phyloP scores from a whole-genome alignment of 352 stramenopile genomes.

The Phytopythium litorale region DNA sequence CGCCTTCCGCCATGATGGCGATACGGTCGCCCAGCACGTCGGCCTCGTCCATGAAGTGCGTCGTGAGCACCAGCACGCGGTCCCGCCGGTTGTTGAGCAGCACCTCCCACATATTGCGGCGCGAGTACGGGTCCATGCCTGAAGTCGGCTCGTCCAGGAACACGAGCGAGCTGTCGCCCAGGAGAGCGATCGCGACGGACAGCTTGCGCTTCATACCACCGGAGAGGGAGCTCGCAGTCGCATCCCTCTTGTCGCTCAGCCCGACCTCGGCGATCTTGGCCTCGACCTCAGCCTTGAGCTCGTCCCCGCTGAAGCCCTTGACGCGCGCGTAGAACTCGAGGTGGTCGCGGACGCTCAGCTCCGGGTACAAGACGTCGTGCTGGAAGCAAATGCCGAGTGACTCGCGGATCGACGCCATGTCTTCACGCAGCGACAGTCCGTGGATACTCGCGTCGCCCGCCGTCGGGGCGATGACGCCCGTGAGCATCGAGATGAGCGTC shows the following conservation, averaged over 20 bases:
- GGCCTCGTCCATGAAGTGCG: conserved; percentile 95
- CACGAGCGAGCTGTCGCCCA: conserved; percentile 81
- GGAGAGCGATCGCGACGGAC: conserved; percentile 85
- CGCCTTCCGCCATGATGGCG: conserved; percentile 78
- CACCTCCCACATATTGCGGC: conserved; percentile 89
- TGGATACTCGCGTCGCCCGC: conserved; percentile 62
- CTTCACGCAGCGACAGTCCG: conserved; percentile 59
- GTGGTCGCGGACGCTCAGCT: conserved; percentile 77
- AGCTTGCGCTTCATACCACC: conserved; percentile 92
- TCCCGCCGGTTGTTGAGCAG: conserved; percentile 45
- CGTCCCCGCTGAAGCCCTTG: conserved; percentile 46
- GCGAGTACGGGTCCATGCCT: conserved; percentile 95
- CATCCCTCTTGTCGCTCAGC: conserved; percentile 48
- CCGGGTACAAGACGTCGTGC: conserved; percentile 73
- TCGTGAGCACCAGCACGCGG: conserved; percentile 84
- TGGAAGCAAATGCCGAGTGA: conserved; percentile 81
- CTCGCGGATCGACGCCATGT: conserved; percentile 74
- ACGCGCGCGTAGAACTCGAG: conserved; percentile 63
- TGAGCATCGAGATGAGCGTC: conserved; percentile 91
- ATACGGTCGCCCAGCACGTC: conserved; percentile 83
- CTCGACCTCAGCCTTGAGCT: conserved; percentile 31
- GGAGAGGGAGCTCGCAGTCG: conserved; percentile 50
- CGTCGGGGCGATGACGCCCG: conserved; percentile 63
- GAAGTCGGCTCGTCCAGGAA: conserved; percentile 91
- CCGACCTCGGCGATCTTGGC: conserved; percentile 45